Conservation (phyloP, 169 alveolate species). For the Plasmodium knowlesi region DNA sequence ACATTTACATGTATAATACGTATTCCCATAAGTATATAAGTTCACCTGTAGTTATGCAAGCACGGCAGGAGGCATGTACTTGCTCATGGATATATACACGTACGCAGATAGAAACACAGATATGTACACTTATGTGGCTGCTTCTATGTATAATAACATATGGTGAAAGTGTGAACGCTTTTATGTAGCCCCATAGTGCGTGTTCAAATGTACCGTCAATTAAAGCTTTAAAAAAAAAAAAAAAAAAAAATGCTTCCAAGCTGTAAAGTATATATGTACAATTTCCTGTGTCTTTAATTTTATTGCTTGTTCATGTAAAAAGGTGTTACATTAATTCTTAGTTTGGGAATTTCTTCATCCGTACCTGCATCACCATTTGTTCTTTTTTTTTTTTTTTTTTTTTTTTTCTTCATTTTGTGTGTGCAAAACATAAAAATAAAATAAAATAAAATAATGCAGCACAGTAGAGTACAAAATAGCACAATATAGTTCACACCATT, state of each 20-base stretch:
- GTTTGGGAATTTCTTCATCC: background rate
- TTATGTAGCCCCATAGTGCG: background rate
- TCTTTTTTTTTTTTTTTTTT: constrained; percentile 6
- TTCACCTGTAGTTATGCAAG: background rate
- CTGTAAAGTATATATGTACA: background rate
- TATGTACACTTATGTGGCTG: background rate
- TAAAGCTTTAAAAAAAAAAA: background rate
- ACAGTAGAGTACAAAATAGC: background rate
- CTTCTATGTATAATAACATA: background rate
- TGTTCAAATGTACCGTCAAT: background rate
- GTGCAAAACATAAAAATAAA: background rate
- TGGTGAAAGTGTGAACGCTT: background rate
- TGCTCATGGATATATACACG: background rate
- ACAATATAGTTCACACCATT: background rate
- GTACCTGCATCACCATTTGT: background rate
- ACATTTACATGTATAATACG: background rate
- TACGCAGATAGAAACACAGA: background rate
- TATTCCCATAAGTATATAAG: background rate
- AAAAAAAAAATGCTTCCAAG: background rate
- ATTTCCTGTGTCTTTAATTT: background rate
- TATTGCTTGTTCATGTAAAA: constrained; percentile 31
- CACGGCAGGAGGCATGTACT: background rate
- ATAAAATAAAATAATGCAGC: background rate
- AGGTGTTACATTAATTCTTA: constrained; percentile 10
- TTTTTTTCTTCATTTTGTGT: background rate